Percentiles rank a stretch among this genome's conserved stretches.
Conservation (phyloP, 1,284 basidiomycete genomes). For the Ustilago tritici region DNA sequence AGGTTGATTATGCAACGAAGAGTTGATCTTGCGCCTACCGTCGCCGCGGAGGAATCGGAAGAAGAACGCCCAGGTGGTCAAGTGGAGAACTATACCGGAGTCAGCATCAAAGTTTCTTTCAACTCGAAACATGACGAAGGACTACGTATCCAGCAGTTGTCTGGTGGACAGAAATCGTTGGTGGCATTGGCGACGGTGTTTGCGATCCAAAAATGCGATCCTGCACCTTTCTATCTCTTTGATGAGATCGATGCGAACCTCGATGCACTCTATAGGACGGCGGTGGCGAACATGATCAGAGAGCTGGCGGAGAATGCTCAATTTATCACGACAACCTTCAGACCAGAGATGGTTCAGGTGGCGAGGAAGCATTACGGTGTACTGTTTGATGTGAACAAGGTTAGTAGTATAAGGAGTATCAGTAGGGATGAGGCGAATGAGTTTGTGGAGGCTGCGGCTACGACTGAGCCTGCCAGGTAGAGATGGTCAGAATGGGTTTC, state of each 20-base stretch:
- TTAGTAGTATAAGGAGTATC: constrained; percentile 83
- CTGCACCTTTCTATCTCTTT: constrained; percentile 99
- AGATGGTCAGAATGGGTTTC: background rate
- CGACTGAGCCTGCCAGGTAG: constrained; percentile 36
- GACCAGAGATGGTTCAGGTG: constrained; percentile 93
- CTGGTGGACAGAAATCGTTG: constrained; percentile 96
- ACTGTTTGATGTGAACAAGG: constrained; percentile 94
- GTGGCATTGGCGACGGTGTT: constrained; percentile 97
- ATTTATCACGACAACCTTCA: constrained; percentile 98
- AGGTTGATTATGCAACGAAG: constrained; percentile 89
- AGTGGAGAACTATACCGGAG: constrained; percentile 95
- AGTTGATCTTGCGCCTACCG: constrained; percentile 76
- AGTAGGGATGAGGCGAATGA: constrained; percentile 85
- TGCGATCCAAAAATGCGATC: constrained; percentile 98
- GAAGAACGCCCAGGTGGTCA: constrained; percentile 28
- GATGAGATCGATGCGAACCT: constrained; percentile 99
- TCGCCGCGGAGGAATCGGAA: constrained; percentile 70
- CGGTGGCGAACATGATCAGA: constrained; percentile 96
- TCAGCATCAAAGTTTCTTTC: constrained; percentile 98
- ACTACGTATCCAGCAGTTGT: constrained; percentile 92
- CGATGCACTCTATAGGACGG: constrained; percentile 96
- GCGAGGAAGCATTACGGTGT: constrained; percentile 99
- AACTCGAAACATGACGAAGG: constrained; percentile 98
- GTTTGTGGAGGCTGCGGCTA: constrained; percentile 78
- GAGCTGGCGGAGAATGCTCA: constrained; percentile 87